Percentiles rank a stretch among this genome's conserved stretches.
Evolutionary conservation across 2,329 filamentous ascomycete genomes (phyloP).

Genomic region (Claviceps sp.): DNA sequence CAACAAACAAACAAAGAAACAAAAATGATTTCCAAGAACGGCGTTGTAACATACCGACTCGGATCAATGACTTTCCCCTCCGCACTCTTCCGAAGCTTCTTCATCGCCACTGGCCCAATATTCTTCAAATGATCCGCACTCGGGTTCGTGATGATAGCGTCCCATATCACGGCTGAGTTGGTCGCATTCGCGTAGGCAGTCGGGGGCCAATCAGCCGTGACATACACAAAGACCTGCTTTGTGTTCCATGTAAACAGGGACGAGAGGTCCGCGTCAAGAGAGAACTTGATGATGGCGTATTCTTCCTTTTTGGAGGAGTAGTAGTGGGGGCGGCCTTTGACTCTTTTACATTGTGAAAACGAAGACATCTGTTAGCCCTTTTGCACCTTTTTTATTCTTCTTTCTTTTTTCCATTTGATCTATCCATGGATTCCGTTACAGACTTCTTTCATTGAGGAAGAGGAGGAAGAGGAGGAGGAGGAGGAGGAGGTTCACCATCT

Average conservation of each 20-base stretch:
- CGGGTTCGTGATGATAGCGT: slow-evolving; percentile 74
- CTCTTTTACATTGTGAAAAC: slow-evolving; percentile 33
- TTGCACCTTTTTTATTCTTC: not conserved
- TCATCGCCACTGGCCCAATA: slow-evolving; percentile 44
- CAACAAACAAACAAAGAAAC: too few relatives aligned
- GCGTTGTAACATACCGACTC: slow-evolving; percentile 28
- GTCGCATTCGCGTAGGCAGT: slow-evolving; percentile 23
- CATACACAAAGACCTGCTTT: slow-evolving; percentile 93
- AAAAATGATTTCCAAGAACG: too few relatives aligned
- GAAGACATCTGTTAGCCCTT: not conserved
- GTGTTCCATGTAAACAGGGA: slow-evolving; percentile 99
- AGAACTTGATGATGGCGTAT: slow-evolving; percentile 89
- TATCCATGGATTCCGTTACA: not conserved
- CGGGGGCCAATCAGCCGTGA: slow-evolving; percentile 62
- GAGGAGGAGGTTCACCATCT: too few relatives aligned
- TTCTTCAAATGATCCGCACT: slow-evolving; percentile 50
- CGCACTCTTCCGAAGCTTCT: slow-evolving; percentile 47
- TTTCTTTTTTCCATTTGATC: not conserved
- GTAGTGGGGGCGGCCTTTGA: slow-evolving; percentile 89
- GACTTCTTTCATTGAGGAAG: too few relatives aligned
- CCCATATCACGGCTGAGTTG: slow-evolving; percentile 86
- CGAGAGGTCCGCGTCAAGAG: slow-evolving; percentile 79
- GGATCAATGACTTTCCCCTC: slow-evolving; percentile 48
- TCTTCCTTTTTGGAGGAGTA: slow-evolving; percentile 88
- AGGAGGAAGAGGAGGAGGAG: too few relatives aligned